Base-by-base conservation (phyloP, 164 flowering plant genomes). In the Nelumbo lutea region DNA sequence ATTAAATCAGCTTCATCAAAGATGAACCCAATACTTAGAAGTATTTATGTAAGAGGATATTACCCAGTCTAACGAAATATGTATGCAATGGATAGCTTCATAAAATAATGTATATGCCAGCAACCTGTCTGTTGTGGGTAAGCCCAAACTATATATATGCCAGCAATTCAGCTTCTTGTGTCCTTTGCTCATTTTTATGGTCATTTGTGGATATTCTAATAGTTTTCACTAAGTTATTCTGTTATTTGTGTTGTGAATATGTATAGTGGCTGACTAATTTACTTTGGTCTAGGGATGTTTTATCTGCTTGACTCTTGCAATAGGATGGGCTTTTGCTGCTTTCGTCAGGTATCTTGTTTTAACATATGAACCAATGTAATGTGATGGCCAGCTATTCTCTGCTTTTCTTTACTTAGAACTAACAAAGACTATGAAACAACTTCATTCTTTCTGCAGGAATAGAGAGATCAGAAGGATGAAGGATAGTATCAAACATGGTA, bases 281-380 rank as follows among this genome's bases (percentile, higher is more conserved):
- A 6, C 3, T 60, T 70, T 62, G 42, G 74, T 75, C 53, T 63
- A 95, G 98, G 98, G 98, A 75, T 95, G 90, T 77, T 2, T 78
- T 2, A 95, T 95, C 64, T 95, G 97, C 82, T 82, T 91, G 78
- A 4, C 51, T 75, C 92, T 95, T 73, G 98, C 98, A 72, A n/a
- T 87, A 68, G 97, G 97, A 55, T 91, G 96, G 97, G 88, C 84
- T 10, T 76, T 59, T 50, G 98, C 98, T 73, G 87, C 98, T 61
- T 84, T 73, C 81, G 96, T 95, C 72, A 95, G 98, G 98, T 91
- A 88, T 58, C 6, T 7, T 9, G 2, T 63, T 56, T 68, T 9
- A n/a, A 15, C 8, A 55, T 63, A 11, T 64, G 45, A 39, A 57
- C 38, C 39, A 39, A 44, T 14, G 11, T 44, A 57, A 15, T 61